These are phyloP conservation scores for Xylaria sp. DNA, from an alignment of 2,329 filamentous ascomycete species.

Conservation along the genomic window DNA sequence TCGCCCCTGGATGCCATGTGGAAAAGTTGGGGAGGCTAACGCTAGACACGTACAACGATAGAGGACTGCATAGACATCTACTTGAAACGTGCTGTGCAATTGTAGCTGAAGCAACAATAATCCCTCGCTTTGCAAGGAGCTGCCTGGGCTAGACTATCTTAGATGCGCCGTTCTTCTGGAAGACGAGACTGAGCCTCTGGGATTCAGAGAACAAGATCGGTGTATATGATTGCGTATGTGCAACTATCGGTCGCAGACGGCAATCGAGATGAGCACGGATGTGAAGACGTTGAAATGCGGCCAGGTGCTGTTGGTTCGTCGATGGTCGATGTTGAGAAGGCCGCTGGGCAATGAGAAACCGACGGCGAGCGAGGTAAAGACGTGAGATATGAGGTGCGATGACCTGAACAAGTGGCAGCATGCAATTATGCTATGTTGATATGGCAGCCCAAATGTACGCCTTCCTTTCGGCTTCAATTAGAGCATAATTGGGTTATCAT, in stretches of 20 bases:
- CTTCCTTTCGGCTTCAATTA: neutral
- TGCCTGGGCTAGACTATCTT: neutral
- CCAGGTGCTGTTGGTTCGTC: neutral
- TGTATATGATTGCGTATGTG: neutral
- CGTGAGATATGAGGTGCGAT: neutral
- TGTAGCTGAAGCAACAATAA: neutral
- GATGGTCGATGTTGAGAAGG: too few relatives aligned
- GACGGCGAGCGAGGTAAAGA: neutral
- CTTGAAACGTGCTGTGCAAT: neutral
- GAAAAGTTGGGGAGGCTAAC: neutral
- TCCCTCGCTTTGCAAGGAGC: too few relatives aligned
- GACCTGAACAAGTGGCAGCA: neutral
- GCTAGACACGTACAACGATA: neutral
- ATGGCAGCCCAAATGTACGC: neutral
- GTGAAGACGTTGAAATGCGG: too few relatives aligned
- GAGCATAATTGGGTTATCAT: neutral
- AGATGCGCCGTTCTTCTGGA: neutral
- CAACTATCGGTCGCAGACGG: neutral
- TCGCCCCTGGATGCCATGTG: conserved; percentile 35
- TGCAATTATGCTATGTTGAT: neutral
- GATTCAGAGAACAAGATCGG: neutral
- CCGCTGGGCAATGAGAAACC: neutral
- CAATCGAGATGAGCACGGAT: neutral
- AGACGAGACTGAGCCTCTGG: too few relatives aligned
- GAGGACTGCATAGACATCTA: neutral